Evolutionary conservation across 768 basidiomycete genomes (phyloP).

Genomic region (Cubamyces lactineus): DNA sequence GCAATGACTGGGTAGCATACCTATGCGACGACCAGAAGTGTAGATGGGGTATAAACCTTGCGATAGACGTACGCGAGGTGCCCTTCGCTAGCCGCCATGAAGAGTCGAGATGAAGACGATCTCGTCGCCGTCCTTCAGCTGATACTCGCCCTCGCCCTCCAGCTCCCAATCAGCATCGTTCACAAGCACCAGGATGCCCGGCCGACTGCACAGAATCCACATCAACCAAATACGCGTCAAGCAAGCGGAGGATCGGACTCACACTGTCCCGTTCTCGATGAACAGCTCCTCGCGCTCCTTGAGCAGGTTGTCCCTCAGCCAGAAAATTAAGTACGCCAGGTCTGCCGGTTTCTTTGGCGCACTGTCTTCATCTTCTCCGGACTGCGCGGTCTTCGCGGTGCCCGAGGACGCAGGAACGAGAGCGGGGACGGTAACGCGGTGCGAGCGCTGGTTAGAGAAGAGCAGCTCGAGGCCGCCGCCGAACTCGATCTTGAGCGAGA

Average conservation of each 20-base stretch:
- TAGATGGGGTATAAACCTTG: no score
- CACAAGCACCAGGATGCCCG: conserved; percentile 94
- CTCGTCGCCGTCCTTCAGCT: conserved; percentile 77
- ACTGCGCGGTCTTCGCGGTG: conserved; percentile 20
- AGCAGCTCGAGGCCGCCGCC: conserved; percentile 86
- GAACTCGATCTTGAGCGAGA: conserved; percentile 69
- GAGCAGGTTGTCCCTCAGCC: conserved; percentile 76
- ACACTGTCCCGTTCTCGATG: conserved; percentile 87
- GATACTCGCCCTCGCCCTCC: conserved; percentile 90
- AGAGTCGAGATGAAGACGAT: conserved; percentile 96
- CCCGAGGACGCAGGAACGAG: conserved; percentile 35
- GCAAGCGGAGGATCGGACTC: conserved; percentile 34
- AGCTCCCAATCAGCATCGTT: conserved; percentile 99
- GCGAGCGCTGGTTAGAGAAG: conserved; percentile 70
- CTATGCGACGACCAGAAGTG: no score
- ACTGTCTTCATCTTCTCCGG: conserved; percentile 8
- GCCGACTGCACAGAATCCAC: conserved; percentile 59
- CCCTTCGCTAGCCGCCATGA: conserved; percentile 72
- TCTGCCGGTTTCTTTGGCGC: conserved; percentile 52
- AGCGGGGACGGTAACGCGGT: conserved; percentile 58
- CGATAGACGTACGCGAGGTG: no score
- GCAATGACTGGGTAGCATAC: no score
- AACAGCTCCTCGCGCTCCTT: conserved; percentile 90
- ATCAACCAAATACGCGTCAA: no score
- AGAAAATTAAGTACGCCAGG: conserved; percentile 75